Base-by-base conservation (phyloP, 208 protist species). In the Leptomonas pyrrhocoris region DNA sequence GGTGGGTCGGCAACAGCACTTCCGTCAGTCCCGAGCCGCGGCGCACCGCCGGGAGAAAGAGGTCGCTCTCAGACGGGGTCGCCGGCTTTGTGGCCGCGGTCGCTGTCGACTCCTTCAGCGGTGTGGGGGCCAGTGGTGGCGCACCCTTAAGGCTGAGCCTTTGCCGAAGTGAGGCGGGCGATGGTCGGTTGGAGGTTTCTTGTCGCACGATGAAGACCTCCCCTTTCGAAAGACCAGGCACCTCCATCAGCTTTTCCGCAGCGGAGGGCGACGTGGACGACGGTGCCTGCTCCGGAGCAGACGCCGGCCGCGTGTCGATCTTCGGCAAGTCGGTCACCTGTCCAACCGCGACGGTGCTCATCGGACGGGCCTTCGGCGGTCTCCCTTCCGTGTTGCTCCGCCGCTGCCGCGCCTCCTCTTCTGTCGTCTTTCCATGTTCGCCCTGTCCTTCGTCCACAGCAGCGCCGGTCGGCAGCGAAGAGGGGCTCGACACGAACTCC, bases 1-100 rank as follows among this genome's bases (percentile, higher is more conserved):
- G 68, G 43, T 83, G 69, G 0, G 79, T 88, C 0, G 83, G 83
- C 31, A 85, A 48, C 56, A 88, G 65, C 27, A 83, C 70, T 43
- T 88, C 79, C 6, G 73, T 59, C 40, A 68, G 49, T 0, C 31
- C 43, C 21, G 73, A 73, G 56, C 68, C 61, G 2, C 70, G 65
- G 15, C 30, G 21, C 1, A 46, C 36, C 28, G 50, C 27, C 38
- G 56, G 42, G 31, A 45, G 23, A 13, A 36, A 54, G 16, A 55
- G 8, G 12, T 42, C 59, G 19, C 46, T 42, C 18, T 55, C 58
- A 11, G 40, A 12, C 42, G 38, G 34, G 18, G 51, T 69, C 13
- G 45, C 48, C 27, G 46, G 60, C 19, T 40, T 63, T 5, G 45
- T 16, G 0, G 19, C 54, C 6, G 9, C 36, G 42, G 38, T 12